Evolutionary conservation across 208 protist genomes (phyloP).

Genomic region (Leishmania amazonensis): DNA sequence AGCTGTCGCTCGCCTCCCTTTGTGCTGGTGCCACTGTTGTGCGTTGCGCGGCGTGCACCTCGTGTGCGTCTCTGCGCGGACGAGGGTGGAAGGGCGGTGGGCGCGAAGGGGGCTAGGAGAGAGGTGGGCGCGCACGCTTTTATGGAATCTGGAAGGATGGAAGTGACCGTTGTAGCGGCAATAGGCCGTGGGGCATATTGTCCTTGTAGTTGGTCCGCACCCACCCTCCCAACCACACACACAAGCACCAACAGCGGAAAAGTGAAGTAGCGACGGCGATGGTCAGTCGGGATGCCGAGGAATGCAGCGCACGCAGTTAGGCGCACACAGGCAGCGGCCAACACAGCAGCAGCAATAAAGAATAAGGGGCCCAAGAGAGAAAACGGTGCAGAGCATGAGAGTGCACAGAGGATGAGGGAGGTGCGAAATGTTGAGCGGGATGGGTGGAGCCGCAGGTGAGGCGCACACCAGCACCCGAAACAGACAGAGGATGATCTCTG

Average conservation of each 20-base stretch:
- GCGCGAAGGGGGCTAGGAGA: not conserved
- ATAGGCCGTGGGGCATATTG: not conserved
- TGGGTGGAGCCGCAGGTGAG: not conserved
- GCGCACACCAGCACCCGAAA: not conserved
- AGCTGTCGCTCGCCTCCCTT: not conserved
- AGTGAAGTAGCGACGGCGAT: not conserved
- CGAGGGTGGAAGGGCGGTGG: not conserved
- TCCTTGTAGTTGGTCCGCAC: not conserved
- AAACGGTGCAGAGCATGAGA: not conserved
- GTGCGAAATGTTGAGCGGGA: not conserved
- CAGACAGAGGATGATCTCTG: not conserved
- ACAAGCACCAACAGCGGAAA: not conserved
- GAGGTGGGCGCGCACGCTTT: not conserved
- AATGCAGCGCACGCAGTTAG: not conserved
- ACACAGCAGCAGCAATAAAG: not conserved
- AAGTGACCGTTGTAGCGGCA: not conserved
- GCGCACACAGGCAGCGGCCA: not conserved
- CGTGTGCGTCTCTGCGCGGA: not conserved
- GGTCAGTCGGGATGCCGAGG: not conserved
- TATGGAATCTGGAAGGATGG: not conserved
- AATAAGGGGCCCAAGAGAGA: not conserved
- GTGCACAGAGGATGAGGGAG: not conserved
- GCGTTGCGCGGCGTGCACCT: not conserved
- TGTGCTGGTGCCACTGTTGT: not conserved
- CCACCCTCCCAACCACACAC: not conserved